phyloP scores from a whole-genome alignment of 2,329 filamentous ascomycete species.

The Calonectria naviculata region DNA sequence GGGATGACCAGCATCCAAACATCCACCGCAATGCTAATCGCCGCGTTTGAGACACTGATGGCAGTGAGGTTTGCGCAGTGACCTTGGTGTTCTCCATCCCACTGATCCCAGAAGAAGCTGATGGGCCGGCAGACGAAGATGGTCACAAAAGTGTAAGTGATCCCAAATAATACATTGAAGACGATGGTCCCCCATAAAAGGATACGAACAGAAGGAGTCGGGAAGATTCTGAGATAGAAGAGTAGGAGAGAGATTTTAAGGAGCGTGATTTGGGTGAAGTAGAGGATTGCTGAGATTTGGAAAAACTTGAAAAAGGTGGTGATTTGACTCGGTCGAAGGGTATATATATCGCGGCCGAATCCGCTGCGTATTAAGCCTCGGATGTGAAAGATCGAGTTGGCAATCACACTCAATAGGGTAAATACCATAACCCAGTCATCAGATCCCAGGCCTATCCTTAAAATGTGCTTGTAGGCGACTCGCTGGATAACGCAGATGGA shows the following conservation, averaged over 20 bases:
- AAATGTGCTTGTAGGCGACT: neutral
- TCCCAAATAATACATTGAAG: slow-evolving; percentile 45
- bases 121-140: slow-evolving; percentile 65
- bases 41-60: slow-evolving; percentile 63
- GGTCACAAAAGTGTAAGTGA: slow-evolving; percentile 54
- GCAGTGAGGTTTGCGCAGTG: slow-evolving; percentile 61
- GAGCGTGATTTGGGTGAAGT: neutral
- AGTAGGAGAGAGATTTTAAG: slow-evolving; percentile 1
- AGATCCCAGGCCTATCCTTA: slow-evolving; percentile 50
- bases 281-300: neutral
- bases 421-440: neutral
- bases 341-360: neutral
- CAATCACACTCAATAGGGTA: neutral
- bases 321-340: neutral
- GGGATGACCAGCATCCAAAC: slow-evolving; percentile 64
- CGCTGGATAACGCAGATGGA: neutral
- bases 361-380: neutral
- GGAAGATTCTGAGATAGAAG: neutral
- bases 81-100: slow-evolving; percentile 59
- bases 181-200: neutral
- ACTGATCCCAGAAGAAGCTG: slow-evolving; percentile 62
- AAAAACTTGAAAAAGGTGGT: neutral
- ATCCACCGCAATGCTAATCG: slow-evolving; percentile 63
- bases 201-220: neutral
- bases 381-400: neutral